phyloP scores from a whole-genome alignment of 116 monocot species.

The Phalaenopsis hybrid region DNA sequence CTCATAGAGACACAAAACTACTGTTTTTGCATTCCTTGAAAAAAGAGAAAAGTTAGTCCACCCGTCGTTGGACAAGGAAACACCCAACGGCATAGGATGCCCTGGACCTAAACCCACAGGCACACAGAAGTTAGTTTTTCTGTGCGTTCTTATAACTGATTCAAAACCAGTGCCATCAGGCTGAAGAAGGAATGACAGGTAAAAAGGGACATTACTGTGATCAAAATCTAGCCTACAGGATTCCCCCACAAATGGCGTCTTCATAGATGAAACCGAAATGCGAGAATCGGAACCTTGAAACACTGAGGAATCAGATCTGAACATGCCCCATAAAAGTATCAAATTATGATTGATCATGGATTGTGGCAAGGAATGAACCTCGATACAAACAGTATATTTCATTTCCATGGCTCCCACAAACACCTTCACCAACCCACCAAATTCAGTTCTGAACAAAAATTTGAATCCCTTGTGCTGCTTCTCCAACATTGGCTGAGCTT shows the following conservation, averaged over 20 bases:
- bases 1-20: constrained; percentile 59
- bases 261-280: constrained; percentile 3
- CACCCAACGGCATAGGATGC: constrained; percentile 54
- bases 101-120: constrained; percentile 68
- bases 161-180: constrained; percentile 14
- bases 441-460: constrained; percentile 54
- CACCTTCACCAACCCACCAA: constrained; percentile 54
- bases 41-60: constrained; percentile 60
- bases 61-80: constrained; percentile 47
- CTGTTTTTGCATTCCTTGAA: constrained; percentile 63
- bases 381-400: constrained; percentile 38
- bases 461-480: constrained; percentile 13
- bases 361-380: constrained; percentile 39
- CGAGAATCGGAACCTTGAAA: constrained; percentile 13
- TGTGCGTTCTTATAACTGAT: constrained; percentile 42
- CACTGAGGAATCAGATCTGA: constrained; percentile 40
- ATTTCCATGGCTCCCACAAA: constrained; percentile 23
- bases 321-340: constrained; percentile 44
- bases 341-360: constrained; percentile 17
- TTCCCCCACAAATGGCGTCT: constrained; percentile 22
- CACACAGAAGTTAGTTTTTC: constrained; percentile 59
- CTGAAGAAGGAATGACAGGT: constrained; percentile 34
- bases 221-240: constrained; percentile 46
- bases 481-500: constrained; percentile 13
- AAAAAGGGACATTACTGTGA: constrained; percentile 39